Evolutionary conservation across 768 basidiomycete genomes (phyloP).

Genomic region (Russula emetica): DNA sequence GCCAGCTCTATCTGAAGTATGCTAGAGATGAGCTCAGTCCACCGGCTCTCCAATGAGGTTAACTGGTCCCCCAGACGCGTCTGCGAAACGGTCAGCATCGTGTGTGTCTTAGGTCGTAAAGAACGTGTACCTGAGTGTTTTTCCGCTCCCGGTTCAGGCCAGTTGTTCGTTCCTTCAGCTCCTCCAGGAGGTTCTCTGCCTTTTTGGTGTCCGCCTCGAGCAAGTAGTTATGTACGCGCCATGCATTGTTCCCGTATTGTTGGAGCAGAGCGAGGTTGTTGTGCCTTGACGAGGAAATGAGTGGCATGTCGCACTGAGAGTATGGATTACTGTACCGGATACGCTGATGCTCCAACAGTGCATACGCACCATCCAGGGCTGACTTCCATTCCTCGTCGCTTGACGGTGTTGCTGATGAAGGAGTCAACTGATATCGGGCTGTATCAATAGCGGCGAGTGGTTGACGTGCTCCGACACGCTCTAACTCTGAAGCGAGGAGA

Average conservation of each 20-base stretch:
- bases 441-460: conserved; percentile 66
- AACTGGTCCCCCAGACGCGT: conserved; percentile 76
- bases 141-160: conserved; percentile 87
- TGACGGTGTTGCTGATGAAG: conserved; percentile 54
- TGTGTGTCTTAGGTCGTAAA: background rate
- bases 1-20: conserved; percentile 96
- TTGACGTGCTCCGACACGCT: conserved; percentile 65
- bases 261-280: conserved; percentile 79
- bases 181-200: conserved; percentile 68
- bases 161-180: conserved; percentile 70
- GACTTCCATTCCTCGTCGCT: conserved; percentile 74
- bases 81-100: conserved; percentile 37
- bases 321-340: conserved; percentile 50
- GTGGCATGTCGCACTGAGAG: background rate
- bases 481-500: conserved; percentile 65
- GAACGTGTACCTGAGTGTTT: conserved; percentile 63
- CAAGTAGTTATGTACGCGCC: conserved; percentile 87
- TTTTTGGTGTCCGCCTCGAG: conserved; percentile 73
- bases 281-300: conserved; percentile 46
- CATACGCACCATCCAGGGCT: conserved; percentile 70
- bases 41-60: conserved; percentile 75
- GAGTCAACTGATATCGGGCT: conserved; percentile 68
- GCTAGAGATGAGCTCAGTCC: conserved; percentile 89
- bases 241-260: conserved; percentile 85
- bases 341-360: conserved; percentile 81